Evolutionary conservation across 2,329 filamentous ascomycete species (phyloP), one percentile per base, ranked within the genome.

Genomic region (Beauveria medogensis): DNA sequence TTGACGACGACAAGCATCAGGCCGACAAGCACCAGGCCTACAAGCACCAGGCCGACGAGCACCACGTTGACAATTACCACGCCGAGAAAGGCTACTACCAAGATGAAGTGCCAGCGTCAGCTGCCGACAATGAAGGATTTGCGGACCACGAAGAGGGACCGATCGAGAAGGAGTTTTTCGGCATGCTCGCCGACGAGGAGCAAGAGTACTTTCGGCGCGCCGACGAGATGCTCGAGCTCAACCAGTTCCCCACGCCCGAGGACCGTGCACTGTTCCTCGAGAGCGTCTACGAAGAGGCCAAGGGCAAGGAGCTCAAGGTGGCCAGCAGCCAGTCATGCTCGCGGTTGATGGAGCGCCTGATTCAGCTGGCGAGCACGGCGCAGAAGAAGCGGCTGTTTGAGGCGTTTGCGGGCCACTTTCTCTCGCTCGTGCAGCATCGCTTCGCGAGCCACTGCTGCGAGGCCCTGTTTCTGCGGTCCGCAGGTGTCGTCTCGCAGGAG

Each of bases 371-470:
- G 30, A 88, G 84, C 40, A 81, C 88, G 37, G 77, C 78, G 20
- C 94, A 97, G 75, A 87, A 96, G 73, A 96, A 96, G 79, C 82
- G 82, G 53, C 76, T 99, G 22, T 97, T 97, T 72, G 83, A 85
- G 65, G 91, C 89, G 50, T 97, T 97, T 72, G 86, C 81, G 22
- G 87, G 89, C 40, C 90, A 97, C 74, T 96, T 97, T 74, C 78
- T 93, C 62, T 88, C 92, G 68, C 82, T 99, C 30, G 87, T 97
- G 56, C 92, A 95, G 72, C 94, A 99, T 75, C 89, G 94, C 20
- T 99, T 99, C 69, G 94, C 94, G 5, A 96, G 92, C 63, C 94
- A 99, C 77, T 97, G 93, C 75, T 97, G 92, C 72, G 94, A 99
- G 76, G 91, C 91, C 28, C 81, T 99, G 37, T 97, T 99, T 73